Percentiles rank a stretch among this genome's conserved stretches.
Evolutionary conservation across 2,329 filamentous ascomycete species (phyloP).

Genomic region (Dothideomycetes sp.): DNA sequence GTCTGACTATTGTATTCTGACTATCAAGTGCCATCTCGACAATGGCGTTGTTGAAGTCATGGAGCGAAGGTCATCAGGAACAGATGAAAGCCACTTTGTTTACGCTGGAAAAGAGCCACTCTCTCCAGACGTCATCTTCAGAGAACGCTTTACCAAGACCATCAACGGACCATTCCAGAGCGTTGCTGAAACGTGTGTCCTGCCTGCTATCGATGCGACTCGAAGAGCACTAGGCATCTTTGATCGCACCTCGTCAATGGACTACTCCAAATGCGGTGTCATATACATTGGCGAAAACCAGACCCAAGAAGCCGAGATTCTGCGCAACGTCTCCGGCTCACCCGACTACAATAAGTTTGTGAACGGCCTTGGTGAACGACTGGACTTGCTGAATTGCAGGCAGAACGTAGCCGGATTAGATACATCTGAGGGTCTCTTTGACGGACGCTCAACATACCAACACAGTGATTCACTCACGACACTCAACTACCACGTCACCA

Average conservation of each 20-base stretch:
- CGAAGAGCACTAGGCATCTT: slow-evolving; percentile 70
- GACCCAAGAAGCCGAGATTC: slow-evolving; percentile 69
- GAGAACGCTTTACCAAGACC: slow-evolving; percentile 6
- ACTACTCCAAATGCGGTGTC: slow-evolving; percentile 91
- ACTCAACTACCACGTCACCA: slow-evolving; percentile 90
- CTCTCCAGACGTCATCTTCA: slow-evolving; percentile 54
- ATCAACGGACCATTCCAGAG: slow-evolving; percentile 14
- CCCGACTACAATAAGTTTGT: slow-evolving; percentile 82
- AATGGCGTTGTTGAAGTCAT: slow-evolving; percentile 9
- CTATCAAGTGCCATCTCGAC: slow-evolving; percentile 11
- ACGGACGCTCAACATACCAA: slow-evolving; percentile 82
- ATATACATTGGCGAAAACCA: slow-evolving; percentile 89
- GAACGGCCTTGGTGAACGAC: slow-evolving; percentile 69
- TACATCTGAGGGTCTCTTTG: slow-evolving; percentile 56
- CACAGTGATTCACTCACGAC: slow-evolving; percentile 95
- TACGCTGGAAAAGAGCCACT: slow-evolving; percentile 1
- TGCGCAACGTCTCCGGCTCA: slow-evolving; percentile 78
- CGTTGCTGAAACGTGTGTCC: slow-evolving; percentile 1
- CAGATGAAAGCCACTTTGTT: slow-evolving; percentile 12
- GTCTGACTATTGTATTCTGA: slow-evolving; percentile 15
- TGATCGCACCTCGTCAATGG: slow-evolving; percentile 80
- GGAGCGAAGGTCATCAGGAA: slow-evolving; percentile 16
- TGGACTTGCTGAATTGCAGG: slow-evolving; percentile 67
- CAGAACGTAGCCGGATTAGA: slow-evolving; percentile 94
- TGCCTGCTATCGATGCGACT: slow-evolving; percentile 28